Percentiles rank a stretch among this genome's conserved stretches.
Evolutionary conservation across 306 rosid genomes (phyloP).

Genomic region (Gastrolobium bilobum): DNA sequence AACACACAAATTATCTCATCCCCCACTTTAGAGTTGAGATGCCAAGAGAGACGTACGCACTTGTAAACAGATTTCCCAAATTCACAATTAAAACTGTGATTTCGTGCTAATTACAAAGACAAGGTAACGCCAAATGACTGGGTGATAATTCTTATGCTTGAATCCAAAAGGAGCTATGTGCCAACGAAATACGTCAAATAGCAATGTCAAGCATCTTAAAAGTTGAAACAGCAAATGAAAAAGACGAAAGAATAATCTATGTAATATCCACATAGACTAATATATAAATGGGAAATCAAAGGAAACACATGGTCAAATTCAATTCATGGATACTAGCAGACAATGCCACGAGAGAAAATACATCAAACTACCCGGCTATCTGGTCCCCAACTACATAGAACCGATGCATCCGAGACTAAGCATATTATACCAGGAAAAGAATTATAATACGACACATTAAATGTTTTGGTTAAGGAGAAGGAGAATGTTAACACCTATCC

Average conservation of each 20-base stretch:
- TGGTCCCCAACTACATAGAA: slow-evolving; percentile 39
- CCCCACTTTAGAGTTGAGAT: no score
- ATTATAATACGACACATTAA: slow-evolving; percentile 50
- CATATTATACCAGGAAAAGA: slow-evolving; percentile 42
- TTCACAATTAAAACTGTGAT: background rate
- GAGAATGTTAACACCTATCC: slow-evolving; percentile 46
- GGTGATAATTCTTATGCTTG: slow-evolving; percentile 28
- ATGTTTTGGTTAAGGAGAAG: slow-evolving; percentile 20
- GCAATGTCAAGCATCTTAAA: background rate
- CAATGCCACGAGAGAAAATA: slow-evolving; percentile 39
- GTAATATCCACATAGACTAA: slow-evolving; percentile 4
- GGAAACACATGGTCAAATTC: slow-evolving; percentile 29
- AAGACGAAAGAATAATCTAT: background rate
- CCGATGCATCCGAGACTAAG: slow-evolving; percentile 9
- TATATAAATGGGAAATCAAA: slow-evolving; percentile 32
- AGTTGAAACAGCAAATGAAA: slow-evolving; percentile 13
- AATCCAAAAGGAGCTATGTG: background rate
- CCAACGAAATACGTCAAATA: slow-evolving; percentile 4
- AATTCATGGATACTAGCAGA: background rate
- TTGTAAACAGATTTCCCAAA: background rate
- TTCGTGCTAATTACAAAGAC: background rate
- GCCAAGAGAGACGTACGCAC: background rate
- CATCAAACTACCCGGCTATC: slow-evolving; percentile 22
- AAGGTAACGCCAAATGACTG: background rate
- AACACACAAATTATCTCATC: no score